Base-by-base conservation (phyloP, 1,139 yeast genomes). In the Taiozyma sp. region DNA sequence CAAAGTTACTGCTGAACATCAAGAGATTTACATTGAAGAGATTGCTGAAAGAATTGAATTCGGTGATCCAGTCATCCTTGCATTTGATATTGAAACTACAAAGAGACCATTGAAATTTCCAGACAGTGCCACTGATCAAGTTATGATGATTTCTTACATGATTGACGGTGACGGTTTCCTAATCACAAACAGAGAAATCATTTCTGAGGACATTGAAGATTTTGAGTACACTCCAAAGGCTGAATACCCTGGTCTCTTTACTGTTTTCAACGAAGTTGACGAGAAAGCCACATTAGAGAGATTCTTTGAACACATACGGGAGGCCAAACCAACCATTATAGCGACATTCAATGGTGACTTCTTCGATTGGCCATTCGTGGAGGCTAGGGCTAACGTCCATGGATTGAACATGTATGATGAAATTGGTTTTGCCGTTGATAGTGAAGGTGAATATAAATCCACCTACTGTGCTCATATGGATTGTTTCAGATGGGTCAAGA, bases 111-210 rank as follows among this genome's bases (percentile, higher is more conserved):
- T 95, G 52, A 95, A 95, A 65, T 95, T 95, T 59, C 99, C 99
- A 0, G 99, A 89, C 63, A 80, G 97, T 5, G 75, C 86, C 22
- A 75, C 87, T n/a, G 99, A 95, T 70, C 96, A 89, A 68, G 79
- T 95, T 45, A 95, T 95, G 98, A 95, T 95, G 99, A 93, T 95
- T 51, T 95, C 99, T 3, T 95, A 95, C 68, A 95, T 95, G 99
- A 90, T 95, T 54, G 99, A 95, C 64, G 99, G 99, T 7, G 96
- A 89, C 60, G 99, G 99, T 43, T 95, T 72, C 63, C 73, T 95
- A 40, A 95, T 95, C 56, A 95, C 98, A 11, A 95, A 95, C 64
- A 73, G 99, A 62, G 97, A 91, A 60, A 89, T 95, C 59, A 91
- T 95, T 40, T 83, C 96, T 3, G 88, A 89, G 65, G 98, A 95